Conservation (phyloP, 1,139 yeast genomes). For the Casaregolazyma suthepensis region DNA sequence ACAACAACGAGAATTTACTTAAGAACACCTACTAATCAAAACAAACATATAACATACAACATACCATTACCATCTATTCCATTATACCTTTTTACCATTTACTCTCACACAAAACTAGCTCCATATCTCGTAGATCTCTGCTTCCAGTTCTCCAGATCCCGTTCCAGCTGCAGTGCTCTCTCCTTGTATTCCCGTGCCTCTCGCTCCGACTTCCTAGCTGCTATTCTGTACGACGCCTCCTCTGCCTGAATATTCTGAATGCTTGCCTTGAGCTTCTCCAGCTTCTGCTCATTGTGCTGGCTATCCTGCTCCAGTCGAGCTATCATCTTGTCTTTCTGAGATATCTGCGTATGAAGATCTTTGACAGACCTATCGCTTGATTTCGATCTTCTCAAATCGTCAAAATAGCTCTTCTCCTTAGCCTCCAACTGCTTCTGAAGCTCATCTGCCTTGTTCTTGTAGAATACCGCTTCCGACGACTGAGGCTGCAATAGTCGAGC, state of each 20-base stretch:
- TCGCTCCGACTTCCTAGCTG: slow-evolving; percentile 41
- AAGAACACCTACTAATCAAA: neutral
- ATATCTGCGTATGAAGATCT: slow-evolving; percentile 26
- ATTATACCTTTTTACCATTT: no score
- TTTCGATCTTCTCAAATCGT: slow-evolving; percentile 31
- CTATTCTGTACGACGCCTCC: slow-evolving; percentile 40
- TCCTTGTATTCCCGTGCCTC: slow-evolving; percentile 52
- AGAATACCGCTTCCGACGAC: slow-evolving; percentile 20
- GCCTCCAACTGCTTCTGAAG: slow-evolving; percentile 36
- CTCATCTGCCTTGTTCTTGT: slow-evolving; percentile 29
- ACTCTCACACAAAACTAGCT: slow-evolving; percentile 5
- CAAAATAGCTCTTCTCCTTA: slow-evolving; percentile 31
- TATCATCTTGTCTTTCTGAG: slow-evolving; percentile 25
- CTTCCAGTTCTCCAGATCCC: slow-evolving; percentile 61
- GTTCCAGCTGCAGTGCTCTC: slow-evolving; percentile 49
- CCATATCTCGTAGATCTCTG: slow-evolving; percentile 34
- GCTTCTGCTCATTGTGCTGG: slow-evolving; percentile 31
- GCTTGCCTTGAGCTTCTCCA: slow-evolving; percentile 35
- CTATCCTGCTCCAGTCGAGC: slow-evolving; percentile 30
- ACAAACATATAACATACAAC: neutral
- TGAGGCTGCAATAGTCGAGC: slow-evolving; percentile 26
- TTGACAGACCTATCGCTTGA: slow-evolving; percentile 28
- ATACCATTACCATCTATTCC: neutral
- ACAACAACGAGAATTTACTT: no score
- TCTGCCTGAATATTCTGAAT: slow-evolving; percentile 38